Conservation (phyloP, 2,329 filamentous ascomycete genomes). For the Xenoacremonium recifei region DNA sequence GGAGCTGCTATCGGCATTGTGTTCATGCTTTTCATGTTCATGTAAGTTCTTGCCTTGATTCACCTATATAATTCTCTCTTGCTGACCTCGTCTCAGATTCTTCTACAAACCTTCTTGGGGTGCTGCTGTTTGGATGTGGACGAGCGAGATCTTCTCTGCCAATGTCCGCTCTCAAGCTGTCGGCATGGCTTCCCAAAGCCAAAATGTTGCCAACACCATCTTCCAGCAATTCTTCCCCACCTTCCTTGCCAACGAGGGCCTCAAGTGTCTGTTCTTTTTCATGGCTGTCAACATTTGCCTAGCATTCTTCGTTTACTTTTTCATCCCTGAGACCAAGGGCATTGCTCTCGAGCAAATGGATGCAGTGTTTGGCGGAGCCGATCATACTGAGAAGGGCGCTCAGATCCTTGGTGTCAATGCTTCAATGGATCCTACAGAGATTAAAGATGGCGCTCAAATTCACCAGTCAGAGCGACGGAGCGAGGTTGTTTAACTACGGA, state of each 20-base stretch:
- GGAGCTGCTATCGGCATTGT: conserved; percentile 66
- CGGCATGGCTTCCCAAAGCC: conserved; percentile 61
- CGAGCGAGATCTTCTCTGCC: conserved; percentile 67
- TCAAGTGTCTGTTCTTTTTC: conserved; percentile 39
- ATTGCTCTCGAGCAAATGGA: conserved; percentile 64
- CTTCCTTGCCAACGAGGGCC: conserved; percentile 57
- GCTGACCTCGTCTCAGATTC: conserved; percentile 35
- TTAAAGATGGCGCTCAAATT: conserved; percentile 23
- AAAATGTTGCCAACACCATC: conserved; percentile 65
- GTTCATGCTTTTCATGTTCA: conserved; percentile 65
- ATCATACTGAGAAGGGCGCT: conserved; percentile 27
- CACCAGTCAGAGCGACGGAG: conserved; percentile 19
- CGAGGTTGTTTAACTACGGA: conserved; percentile 18
- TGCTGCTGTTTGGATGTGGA: conserved; percentile 71
- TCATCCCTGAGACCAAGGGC: conserved; percentile 50
- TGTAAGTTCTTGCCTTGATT: conserved; percentile 12
- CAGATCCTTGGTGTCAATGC: conserved; percentile 23
- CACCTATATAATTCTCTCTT: background rate
- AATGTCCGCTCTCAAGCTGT: conserved; percentile 71
- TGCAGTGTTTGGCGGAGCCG: conserved; percentile 49
- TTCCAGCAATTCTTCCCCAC: conserved; percentile 71
- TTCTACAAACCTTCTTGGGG: conserved; percentile 72
- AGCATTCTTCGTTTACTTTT: conserved; percentile 48
- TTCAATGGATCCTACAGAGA: conserved; percentile 11
- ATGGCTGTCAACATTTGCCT: conserved; percentile 41